Conservation (phyloP, 2,329 filamentous ascomycete genomes). For the Epichloe festucae region DNA sequence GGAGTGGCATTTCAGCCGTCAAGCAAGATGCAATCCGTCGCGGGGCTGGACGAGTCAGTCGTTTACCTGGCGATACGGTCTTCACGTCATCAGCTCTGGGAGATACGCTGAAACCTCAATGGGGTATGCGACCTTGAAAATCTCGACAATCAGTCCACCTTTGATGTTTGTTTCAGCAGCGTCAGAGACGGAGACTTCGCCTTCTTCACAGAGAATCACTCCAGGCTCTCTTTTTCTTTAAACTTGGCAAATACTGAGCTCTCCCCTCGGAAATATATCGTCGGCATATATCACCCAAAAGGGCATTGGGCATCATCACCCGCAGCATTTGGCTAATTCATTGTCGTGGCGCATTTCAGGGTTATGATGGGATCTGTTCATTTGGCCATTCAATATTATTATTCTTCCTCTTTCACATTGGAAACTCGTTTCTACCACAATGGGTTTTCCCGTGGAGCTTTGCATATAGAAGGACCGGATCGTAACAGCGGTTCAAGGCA, state of each 20-base stretch:
- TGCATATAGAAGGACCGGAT: slow-evolving; percentile 23
- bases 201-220: too few relatives aligned
- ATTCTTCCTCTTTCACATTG: slow-evolving; percentile 13
- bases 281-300: not conserved
- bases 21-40: slow-evolving; percentile 61
- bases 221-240: too few relatives aligned
- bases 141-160: not conserved
- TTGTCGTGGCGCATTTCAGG: slow-evolving; percentile 6
- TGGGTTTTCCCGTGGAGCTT: slow-evolving; percentile 15
- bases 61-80: slow-evolving; percentile 68
- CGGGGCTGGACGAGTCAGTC: slow-evolving; percentile 77
- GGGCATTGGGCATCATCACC: not conserved
- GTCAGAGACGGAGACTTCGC: not conserved
- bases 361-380: slow-evolving; percentile 4
- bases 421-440: slow-evolving; percentile 12
- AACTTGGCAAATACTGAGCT: not conserved
- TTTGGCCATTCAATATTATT: slow-evolving; percentile 9
- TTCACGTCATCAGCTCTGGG: slow-evolving; percentile 60
- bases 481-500: slow-evolving; percentile 10
- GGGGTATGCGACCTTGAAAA: slow-evolving; percentile 37
- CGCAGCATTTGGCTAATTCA: slow-evolving; percentile 8
- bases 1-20: slow-evolving; percentile 57
- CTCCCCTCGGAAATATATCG: not conserved
- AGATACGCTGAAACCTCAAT: slow-evolving; percentile 45
- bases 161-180: not conserved